Percentiles rank a stretch among this genome's conserved stretches.
These are phyloP conservation scores for Schizothecium vesticola DNA, from an alignment of 495 filamentous ascomycete species.

Conservation along the genomic window DNA sequence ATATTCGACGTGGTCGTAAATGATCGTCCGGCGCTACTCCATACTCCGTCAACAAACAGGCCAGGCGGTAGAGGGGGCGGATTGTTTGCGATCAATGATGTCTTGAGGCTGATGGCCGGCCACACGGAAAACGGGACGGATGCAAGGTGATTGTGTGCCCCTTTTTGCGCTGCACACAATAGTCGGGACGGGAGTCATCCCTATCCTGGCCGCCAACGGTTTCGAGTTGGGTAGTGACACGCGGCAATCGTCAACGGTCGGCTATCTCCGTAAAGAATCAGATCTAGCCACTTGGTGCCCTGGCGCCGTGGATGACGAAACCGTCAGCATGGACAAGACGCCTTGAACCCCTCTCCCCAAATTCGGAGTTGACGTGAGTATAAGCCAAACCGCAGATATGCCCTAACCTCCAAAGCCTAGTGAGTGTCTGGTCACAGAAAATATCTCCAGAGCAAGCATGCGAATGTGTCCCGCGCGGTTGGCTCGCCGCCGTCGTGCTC, in stretches of 20 bases:
- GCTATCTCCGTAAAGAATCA: not conserved
- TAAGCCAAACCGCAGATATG: not conserved
- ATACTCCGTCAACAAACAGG: not conserved
- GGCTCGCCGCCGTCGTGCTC: not conserved
- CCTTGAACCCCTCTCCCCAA: not conserved
- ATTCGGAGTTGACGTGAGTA: not conserved
- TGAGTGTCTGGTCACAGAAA: not conserved
- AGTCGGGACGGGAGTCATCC: not conserved
- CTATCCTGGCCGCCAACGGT: not conserved
- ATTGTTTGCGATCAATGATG: not conserved
- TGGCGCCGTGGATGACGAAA: not conserved
- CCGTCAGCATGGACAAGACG: not conserved
- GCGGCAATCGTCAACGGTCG: constrained; percentile 1
- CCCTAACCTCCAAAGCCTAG: not conserved
- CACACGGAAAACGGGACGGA: not conserved
- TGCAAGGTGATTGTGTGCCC: not conserved
- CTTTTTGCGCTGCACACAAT: not conserved
- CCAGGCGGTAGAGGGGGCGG: not conserved
- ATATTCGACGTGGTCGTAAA: not conserved
- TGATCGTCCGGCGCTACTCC: not conserved
- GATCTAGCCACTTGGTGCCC: not conserved
- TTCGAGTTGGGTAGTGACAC: constrained; percentile 3
- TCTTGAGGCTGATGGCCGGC: not conserved
- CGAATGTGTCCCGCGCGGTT: not conserved
- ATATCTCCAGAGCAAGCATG: not conserved